phyloP scores from a whole-genome alignment of 352 stramenopile genomes.

The Phytophthora vignae region DNA sequence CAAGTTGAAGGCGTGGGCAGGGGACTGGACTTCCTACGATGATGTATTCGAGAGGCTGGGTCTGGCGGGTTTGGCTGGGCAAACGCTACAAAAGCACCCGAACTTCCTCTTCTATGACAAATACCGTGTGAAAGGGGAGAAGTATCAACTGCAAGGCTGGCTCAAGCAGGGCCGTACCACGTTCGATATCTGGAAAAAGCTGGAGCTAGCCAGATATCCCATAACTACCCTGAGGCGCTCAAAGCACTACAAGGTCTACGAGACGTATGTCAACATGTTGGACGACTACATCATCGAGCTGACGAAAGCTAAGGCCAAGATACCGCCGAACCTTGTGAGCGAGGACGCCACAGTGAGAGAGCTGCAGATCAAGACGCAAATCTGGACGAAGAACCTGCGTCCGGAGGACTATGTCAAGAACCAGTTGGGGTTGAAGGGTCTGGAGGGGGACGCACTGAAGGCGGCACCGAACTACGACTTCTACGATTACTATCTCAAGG shows the following conservation, averaged over 20 bases:
- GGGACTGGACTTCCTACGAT: background rate
- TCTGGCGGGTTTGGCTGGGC: background rate
- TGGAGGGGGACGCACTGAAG: slow-evolving; percentile 12
- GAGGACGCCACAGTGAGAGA: background rate
- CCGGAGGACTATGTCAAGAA: slow-evolving; percentile 23
- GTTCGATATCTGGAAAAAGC: slow-evolving; percentile 13
- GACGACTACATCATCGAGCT: slow-evolving; percentile 18
- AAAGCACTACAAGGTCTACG: background rate
- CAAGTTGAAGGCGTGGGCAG: slow-evolving; percentile 18
- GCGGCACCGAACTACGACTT: slow-evolving; percentile 17
- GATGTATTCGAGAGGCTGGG: slow-evolving; percentile 6
- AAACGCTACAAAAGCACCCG: background rate
- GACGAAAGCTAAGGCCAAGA: background rate
- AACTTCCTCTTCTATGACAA: slow-evolving; percentile 12
- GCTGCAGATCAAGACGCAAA: slow-evolving; percentile 10
- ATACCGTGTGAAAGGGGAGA: background rate
- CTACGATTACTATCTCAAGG: slow-evolving; percentile 13
- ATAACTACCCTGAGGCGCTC: background rate
- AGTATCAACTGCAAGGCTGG: slow-evolving; percentile 13
- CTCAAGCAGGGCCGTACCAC: slow-evolving; percentile 9
- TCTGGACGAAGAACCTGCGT: slow-evolving; percentile 14
- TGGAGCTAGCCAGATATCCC: background rate
- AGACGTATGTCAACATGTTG: slow-evolving; percentile 18
- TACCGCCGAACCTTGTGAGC: slow-evolving; percentile 10
- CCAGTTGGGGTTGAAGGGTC: slow-evolving; percentile 16